phyloP scores from a whole-genome alignment of 2,329 filamentous ascomycete genomes.

The Calonectria pseudoreteaudii region DNA sequence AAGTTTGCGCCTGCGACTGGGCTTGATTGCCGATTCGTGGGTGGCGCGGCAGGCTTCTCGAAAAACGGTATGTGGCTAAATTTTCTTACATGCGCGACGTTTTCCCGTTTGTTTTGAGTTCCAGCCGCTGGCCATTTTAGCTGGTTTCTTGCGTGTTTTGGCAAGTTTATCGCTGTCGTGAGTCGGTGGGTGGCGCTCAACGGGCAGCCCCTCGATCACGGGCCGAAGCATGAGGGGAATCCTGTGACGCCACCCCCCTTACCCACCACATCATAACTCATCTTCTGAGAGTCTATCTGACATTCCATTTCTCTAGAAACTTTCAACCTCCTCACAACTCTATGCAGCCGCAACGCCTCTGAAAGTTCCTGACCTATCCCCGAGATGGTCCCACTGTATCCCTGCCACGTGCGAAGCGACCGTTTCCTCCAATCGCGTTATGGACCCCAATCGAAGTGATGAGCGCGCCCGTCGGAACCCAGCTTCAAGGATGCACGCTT shows the following conservation, averaged over 20 bases:
- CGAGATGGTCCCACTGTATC: slow-evolving; percentile 51
- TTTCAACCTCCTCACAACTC: slow-evolving; percentile 27
- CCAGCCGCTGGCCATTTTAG: slow-evolving; percentile 8
- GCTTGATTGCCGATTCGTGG: slow-evolving; percentile 51
- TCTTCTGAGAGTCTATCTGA: slow-evolving; percentile 38
- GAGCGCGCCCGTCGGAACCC: slow-evolving; percentile 44
- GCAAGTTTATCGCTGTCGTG: slow-evolving; percentile 33
- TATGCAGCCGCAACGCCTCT: slow-evolving; percentile 34
- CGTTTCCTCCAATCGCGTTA: slow-evolving; percentile 34
- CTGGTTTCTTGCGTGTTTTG: neutral
- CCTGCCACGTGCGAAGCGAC: slow-evolving; percentile 38
- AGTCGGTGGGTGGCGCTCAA: slow-evolving; percentile 38
- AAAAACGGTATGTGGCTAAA: slow-evolving; percentile 35
- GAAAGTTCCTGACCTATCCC: slow-evolving; percentile 42
- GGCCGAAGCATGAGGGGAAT: slow-evolving; percentile 37
- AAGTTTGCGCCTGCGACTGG: slow-evolving; percentile 41
- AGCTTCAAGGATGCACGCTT: slow-evolving; percentile 34
- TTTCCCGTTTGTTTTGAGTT: slow-evolving; percentile 10
- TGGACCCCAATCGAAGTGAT: slow-evolving; percentile 49
- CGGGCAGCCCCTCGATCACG: slow-evolving; percentile 40
- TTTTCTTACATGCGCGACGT: neutral
- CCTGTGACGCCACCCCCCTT: slow-evolving; percentile 33
- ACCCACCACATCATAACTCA: slow-evolving; percentile 26
- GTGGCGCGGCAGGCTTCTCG: slow-evolving; percentile 35
- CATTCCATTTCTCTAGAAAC: slow-evolving; percentile 32